Base-by-base conservation (phyloP, 2,329 filamentous ascomycete genomes). In the Zopfia rhizophila region DNA sequence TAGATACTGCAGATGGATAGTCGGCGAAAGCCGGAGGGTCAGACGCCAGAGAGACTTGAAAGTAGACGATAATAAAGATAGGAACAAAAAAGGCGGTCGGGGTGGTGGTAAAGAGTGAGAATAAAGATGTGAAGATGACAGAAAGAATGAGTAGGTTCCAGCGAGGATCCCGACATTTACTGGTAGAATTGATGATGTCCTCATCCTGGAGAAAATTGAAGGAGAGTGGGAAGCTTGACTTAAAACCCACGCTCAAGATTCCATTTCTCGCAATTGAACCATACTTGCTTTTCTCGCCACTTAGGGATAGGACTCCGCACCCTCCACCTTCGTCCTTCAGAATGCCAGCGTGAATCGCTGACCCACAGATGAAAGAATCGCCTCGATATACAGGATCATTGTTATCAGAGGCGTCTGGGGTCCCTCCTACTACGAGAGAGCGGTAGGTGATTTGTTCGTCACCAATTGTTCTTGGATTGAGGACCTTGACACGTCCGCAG, bases 371-470 rank as follows among this genome's bases (percentile, higher is more conserved):
- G 42, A 72, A 72, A 1, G 69, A 72, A 45, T 72, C 69, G 11
- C 65, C 69, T 7, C 69, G 64, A 27, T 72, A 72, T 11, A 64
- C 46, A 3, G 35, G 33, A 11, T 58, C 47, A 16, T 55, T 36
- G 13, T 37, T 51, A 24, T 51, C 51, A 2, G 51, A 33, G 12
- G 25, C 36, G 10, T 69, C 57, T n/a, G 51, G 22, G 2, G 75
- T 70, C 2, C 87, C 87, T n/a, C 88, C 88, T 18, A 91, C 77
- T 2, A 91, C 81, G n/a, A 90, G 67, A 1, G 84, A 75, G 17
- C 72, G 74, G 63, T 90, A 90, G 32, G 82, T 75, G 38, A 89
- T 74, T 55, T 87, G 82, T 57, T 86, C 79, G 36, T 78, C 77
- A 11, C 81, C 81, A 32, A 84, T 77, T 10, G 75, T 70, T 49